Base-by-base conservation (phyloP, 352 stramenopile genomes). In the Globisporangium sylvaticum region DNA sequence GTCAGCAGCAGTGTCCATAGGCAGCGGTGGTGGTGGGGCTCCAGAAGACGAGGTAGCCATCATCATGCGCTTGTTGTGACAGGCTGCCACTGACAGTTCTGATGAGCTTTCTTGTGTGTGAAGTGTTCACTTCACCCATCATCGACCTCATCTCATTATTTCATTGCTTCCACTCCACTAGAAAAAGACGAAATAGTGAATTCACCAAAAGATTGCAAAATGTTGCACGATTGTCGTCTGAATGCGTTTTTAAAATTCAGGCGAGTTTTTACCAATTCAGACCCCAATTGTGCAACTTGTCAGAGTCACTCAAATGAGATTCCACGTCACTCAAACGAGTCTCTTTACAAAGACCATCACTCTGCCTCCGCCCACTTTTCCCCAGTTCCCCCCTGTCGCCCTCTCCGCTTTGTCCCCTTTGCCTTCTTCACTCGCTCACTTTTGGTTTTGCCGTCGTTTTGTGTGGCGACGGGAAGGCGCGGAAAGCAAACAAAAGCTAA, bases 391-490 rank as follows among this genome's bases (percentile, higher is more conserved):
- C n/a, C n/a, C n/a, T n/a, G n/a, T n/a, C n/a, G n/a, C 37, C 14
- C 37, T 14, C 34, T 18, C 14, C 37, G 37, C 14, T 46, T 46
- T 20, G n/a, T 46, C 12, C 34, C 34, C 37, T 8, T 48, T 9
- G 39, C 15, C 7, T 12, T 48, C n/a, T 20, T n/a, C 15, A 4
- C 14, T 65, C 22, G 64, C 60, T 61, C 73, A 76, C 73, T 80
- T 66, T 67, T 68, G 54, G 52, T 77, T 80, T 77, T 59, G 73
- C 73, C 71, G 58, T 65, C 59, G 60, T 39, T 56, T 59, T 56
- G 37, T 62, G 53, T 62, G 34, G 59, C 59, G 44, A 65, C 59
- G 52, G 46, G 37, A 67, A 70, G 56, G 55, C 58, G n/a, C 52
- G 22, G 4, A 37, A 42, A 22, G 34, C 27, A 68, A 59, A 25